Evolutionary conservation across 441 rosid genomes (phyloP).

Genomic region (Aquilaria agallochum): DNA sequence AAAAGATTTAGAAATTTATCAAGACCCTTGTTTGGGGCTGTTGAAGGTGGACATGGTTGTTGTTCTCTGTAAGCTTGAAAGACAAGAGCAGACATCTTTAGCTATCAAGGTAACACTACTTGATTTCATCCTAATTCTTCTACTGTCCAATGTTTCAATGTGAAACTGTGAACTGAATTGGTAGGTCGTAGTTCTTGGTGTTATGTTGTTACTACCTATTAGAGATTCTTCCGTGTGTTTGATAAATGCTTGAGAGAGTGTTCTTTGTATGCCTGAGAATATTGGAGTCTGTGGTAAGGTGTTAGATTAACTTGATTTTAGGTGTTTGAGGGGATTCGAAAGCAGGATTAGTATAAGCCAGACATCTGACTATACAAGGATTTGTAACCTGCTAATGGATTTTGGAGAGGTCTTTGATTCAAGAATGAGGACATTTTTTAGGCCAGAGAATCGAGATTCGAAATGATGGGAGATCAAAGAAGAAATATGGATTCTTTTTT

Average conservation of each 20-base stretch:
- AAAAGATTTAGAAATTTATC: constrained; percentile 65
- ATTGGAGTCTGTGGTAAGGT: too few relatives aligned
- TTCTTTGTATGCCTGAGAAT: neutral
- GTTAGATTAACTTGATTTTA: constrained; percentile 19
- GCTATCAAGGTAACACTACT: constrained; percentile 52
- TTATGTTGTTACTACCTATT: neutral
- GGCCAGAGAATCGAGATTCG: too few relatives aligned
- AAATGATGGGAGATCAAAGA: too few relatives aligned
- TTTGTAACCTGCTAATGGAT: constrained; percentile 16
- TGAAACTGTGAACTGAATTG: neutral
- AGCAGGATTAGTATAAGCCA: constrained; percentile 85
- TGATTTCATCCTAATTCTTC: neutral
- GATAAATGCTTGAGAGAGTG: constrained; percentile 38
- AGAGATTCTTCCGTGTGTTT: constrained; percentile 21
- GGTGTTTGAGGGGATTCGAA: constrained; percentile 70
- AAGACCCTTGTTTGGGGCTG: constrained; percentile 74
- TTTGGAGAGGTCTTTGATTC: too few relatives aligned
- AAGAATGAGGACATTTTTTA: too few relatives aligned
- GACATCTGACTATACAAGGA: constrained; percentile 90
- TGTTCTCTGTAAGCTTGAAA: constrained; percentile 79
- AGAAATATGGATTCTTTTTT: too few relatives aligned
- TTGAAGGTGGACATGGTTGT: constrained; percentile 81
- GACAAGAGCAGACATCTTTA: constrained; percentile 73
- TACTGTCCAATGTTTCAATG: neutral
- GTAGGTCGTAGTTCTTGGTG: neutral